These are phyloP conservation scores for Coemansia asiatica DNA, from an alignment of 192 early-diverging fungal species.

Conservation along the genomic window DNA sequence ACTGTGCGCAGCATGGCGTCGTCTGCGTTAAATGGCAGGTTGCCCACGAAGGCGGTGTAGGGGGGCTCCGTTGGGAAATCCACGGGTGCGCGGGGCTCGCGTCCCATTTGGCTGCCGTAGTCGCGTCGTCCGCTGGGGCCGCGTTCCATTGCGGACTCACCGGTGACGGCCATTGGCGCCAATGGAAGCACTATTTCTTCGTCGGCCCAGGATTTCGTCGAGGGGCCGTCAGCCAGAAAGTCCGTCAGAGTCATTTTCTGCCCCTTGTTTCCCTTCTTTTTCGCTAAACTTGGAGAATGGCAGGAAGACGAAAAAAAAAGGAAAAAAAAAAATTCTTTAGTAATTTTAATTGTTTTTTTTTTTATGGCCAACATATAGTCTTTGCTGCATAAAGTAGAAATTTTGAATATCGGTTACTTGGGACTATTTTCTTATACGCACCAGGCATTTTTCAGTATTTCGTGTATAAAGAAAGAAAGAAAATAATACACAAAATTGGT, in stretches of 20 bases:
- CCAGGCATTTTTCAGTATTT: neutral
- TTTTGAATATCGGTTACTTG: too few species aligned
- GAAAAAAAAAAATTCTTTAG: neutral
- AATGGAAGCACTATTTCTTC: conserved; percentile 85
- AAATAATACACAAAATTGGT: neutral
- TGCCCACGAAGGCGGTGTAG: conserved; percentile 88
- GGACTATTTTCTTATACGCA: neutral
- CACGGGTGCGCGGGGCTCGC: conserved; percentile 47
- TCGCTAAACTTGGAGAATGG: conserved; percentile 28
- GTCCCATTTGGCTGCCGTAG: conserved; percentile 14
- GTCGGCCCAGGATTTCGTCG: conserved; percentile 79
- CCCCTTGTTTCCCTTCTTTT: conserved; percentile 70
- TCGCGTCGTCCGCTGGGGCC: conserved; percentile 20
- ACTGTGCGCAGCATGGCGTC: conserved; percentile 75
- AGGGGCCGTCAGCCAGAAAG: conserved; percentile 57
- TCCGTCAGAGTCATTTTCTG: conserved; percentile 80
- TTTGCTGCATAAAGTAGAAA: neutral
- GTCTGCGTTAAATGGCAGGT: conserved; percentile 81
- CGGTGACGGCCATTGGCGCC: conserved; percentile 58
- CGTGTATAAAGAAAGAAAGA: neutral
- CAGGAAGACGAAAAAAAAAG: neutral
- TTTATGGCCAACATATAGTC: conserved; percentile 1
- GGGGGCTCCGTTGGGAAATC: conserved; percentile 83
- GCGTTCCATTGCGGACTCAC: conserved; percentile 23
- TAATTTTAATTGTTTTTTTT: neutral